phyloP scores from a whole-genome alignment of 2,329 filamentous ascomycete species.

The Monilinia polystroma region DNA sequence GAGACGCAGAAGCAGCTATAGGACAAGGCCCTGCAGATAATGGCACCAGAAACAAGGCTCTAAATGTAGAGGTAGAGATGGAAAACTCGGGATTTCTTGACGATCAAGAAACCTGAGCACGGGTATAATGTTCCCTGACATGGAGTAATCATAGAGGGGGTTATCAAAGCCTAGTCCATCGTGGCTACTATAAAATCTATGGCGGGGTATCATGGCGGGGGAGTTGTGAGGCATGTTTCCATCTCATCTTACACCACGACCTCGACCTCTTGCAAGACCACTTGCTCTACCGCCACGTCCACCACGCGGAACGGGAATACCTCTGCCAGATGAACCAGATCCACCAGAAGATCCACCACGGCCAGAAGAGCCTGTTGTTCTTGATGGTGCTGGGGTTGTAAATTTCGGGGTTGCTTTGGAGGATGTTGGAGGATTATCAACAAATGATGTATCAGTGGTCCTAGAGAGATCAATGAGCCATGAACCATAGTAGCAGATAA shows the following conservation, averaged over 20 bases:
- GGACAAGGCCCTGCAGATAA: conserved; percentile 69
- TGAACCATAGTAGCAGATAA: conserved; percentile 11
- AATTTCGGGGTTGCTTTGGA: conserved; percentile 50
- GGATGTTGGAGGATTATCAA: conserved; percentile 72
- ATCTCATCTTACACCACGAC: conserved; percentile 35
- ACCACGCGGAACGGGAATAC: conserved; percentile 36
- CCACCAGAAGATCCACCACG: conserved; percentile 32
- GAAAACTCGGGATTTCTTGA: conserved; percentile 37
- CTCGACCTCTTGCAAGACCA: conserved; percentile 40
- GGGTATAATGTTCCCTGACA: background rate
- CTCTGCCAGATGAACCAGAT: conserved; percentile 35
- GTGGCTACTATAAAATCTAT: conserved; percentile 18
- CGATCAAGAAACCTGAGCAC: conserved; percentile 31
- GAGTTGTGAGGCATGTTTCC: conserved; percentile 25
- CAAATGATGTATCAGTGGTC: conserved; percentile 88
- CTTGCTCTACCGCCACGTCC: conserved; percentile 39
- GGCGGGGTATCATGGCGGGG: conserved; percentile 21
- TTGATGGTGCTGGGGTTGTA: conserved; percentile 38
- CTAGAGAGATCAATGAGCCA: conserved; percentile 45
- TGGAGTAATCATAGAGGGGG: background rate
- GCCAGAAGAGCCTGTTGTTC: conserved; percentile 28
- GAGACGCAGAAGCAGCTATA: conserved; percentile 77
- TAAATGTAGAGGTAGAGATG: conserved; percentile 44
- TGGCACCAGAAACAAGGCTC: conserved; percentile 45
- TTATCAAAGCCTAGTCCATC: conserved; percentile 6